These are phyloP conservation scores for Penicillium simplicissimum DNA, from an alignment of 495 filamentous ascomycete species.

Conservation along the genomic window DNA sequence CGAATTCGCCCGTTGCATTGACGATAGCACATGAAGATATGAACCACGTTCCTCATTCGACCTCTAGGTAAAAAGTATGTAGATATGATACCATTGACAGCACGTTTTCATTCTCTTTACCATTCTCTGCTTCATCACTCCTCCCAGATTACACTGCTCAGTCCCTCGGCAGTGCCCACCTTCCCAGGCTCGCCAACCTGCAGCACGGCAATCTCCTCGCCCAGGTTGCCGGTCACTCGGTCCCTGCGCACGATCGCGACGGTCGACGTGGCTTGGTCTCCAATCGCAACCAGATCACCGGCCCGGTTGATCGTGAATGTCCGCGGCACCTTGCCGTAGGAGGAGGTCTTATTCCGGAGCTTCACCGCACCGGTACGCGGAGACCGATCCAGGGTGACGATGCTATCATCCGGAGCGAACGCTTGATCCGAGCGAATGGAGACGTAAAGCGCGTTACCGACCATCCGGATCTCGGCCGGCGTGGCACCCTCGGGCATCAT, in stretches of 20 bases:
- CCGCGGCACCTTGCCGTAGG: slow-evolving; percentile 61
- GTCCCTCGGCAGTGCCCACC: slow-evolving; percentile 42
- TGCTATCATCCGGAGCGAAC: slow-evolving; percentile 36
- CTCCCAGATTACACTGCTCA: slow-evolving; percentile 63
- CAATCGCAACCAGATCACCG: slow-evolving; percentile 61
- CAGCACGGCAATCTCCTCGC: slow-evolving; percentile 47
- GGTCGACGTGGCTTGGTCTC: slow-evolving; percentile 58
- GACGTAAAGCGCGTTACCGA: slow-evolving; percentile 35
- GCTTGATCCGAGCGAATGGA: slow-evolving; percentile 46
- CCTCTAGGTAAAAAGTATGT: not conserved
- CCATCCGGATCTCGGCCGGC: slow-evolving; percentile 38
- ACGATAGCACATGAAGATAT: slow-evolving; percentile 10
- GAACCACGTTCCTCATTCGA: not conserved
- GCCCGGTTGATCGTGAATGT: slow-evolving; percentile 66
- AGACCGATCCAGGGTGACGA: slow-evolving; percentile 35
- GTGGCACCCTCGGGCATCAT: slow-evolving; percentile 36
- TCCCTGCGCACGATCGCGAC: slow-evolving; percentile 63
- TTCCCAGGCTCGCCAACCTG: slow-evolving; percentile 36
- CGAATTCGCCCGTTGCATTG: not conserved
- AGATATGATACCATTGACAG: slow-evolving; percentile 1
- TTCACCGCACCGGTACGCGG: slow-evolving; percentile 47
- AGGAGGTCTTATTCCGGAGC: slow-evolving; percentile 51
- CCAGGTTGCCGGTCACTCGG: slow-evolving; percentile 54
- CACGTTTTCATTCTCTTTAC: not conserved
- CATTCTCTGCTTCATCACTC: slow-evolving; percentile 39